Evolutionary conservation across 306 rosid species (phyloP), one percentile per base, ranked within the genome.

Genomic region (Geum urbanum): DNA sequence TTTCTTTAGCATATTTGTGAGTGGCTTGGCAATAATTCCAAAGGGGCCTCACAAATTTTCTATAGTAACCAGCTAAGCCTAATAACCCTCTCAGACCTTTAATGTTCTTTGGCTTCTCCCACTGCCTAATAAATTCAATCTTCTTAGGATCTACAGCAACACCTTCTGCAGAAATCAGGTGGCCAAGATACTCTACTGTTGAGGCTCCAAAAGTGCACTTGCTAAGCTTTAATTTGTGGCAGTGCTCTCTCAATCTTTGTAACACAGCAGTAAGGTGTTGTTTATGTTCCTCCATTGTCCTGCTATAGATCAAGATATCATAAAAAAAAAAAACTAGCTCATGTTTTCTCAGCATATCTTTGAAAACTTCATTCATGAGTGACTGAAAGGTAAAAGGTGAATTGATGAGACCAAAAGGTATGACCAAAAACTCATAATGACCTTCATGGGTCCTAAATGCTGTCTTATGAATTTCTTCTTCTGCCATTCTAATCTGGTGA

Each of bases 151-250:
- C 63, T 0, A 57, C 43, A 0, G 9, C 41, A 0, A 57, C 41
- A 0, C 63, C 43, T 0, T 0, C 7, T 4, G 18, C 4, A 12
- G 2, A 12, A 0, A 62, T 62, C 0, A 8, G 1, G 0, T 62
- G 49, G 1, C 50, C 67, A 0, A 62, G 8, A 4, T 62, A 40
- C 1, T 40, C 49, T 0, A n/a, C 11, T 0, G 2, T 7, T 0
- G 14, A 0, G 0, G 2, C 16, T 1, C 32, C 67, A 8, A 62
- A 40, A 0, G 13, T 6, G 1, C 66, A 62, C 1, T 40, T 62
- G 0, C 48, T n/a, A 0, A 0, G 5, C 0, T 4, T 62, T 0
- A n/a, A 0, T 0, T 0, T 18, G 0, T n/a, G 5, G 6, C 4
- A 8, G 8, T 40, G 15, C 0, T 40, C 0, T 5, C 2, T 3